These are phyloP conservation scores for Kewa caespitosa DNA, from an alignment of 179 eudicot genomes.

Conservation along the genomic window DNA sequence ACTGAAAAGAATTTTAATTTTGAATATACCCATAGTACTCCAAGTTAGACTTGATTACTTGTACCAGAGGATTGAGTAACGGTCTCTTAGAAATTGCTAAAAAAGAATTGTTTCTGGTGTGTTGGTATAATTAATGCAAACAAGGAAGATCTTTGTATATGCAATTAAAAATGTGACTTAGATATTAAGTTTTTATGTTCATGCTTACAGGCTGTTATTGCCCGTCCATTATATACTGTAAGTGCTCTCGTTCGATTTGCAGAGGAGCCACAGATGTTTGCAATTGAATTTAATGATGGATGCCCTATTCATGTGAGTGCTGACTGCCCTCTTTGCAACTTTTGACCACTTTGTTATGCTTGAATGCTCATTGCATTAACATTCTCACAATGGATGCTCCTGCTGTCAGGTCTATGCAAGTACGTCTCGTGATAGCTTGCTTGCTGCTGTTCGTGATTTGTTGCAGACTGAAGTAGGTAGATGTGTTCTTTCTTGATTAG, in stretches of 20 bases:
- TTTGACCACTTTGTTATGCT: neutral
- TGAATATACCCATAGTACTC: too few species aligned
- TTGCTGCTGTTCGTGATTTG: slow-evolving; percentile 90
- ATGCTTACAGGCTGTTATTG: slow-evolving; percentile 85
- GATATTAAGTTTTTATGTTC: neutral
- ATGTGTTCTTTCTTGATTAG: slow-evolving; percentile 42
- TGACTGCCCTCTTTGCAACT: neutral
- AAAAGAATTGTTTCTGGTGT: too few species aligned
- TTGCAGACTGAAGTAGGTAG: slow-evolving; percentile 95
- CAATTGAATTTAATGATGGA: slow-evolving; percentile 92
- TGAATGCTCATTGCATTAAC: slow-evolving; percentile 12
- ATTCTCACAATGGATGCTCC: neutral
- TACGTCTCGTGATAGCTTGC: slow-evolving; percentile 97
- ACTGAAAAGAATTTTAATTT: too few species aligned
- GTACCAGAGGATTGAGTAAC: too few species aligned
- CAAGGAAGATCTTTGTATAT: too few species aligned
- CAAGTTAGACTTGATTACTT: too few species aligned
- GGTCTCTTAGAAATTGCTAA: too few species aligned
- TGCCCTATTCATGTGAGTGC: slow-evolving; percentile 88
- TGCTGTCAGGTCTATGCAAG: slow-evolving; percentile 86
- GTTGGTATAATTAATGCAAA: too few species aligned
- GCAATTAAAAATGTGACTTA: too few species aligned
- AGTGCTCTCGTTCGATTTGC: slow-evolving; percentile 91
- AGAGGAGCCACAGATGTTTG: slow-evolving; percentile 99
- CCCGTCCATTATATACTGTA: slow-evolving; percentile 83